phyloP scores from a whole-genome alignment of 2,329 filamentous ascomycete species.

The Shiraia sp. region DNA sequence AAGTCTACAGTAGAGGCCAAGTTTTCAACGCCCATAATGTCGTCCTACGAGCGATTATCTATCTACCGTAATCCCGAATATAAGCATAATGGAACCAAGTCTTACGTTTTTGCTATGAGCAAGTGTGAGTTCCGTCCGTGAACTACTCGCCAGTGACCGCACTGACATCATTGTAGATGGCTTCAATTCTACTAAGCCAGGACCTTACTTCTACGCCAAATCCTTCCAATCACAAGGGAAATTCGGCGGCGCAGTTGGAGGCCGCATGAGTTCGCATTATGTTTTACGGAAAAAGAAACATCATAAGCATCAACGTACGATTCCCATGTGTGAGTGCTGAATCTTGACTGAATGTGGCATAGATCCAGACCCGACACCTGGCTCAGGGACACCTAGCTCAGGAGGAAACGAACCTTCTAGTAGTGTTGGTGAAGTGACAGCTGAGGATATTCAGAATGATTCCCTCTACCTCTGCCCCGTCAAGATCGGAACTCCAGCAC shows the following conservation, averaged over 20 bases:
- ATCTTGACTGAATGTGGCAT: neutral
- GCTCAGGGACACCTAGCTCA: neutral
- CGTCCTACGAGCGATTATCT: conserved; percentile 7
- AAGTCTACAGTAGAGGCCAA: too few species aligned
- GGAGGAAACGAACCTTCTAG: neutral
- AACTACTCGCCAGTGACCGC: too few species aligned
- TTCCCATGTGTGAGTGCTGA: too few species aligned
- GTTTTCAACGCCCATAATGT: too few species aligned
- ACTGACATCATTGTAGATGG: neutral
- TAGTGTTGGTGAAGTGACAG: conserved; percentile 54
- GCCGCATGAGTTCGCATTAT: neutral
- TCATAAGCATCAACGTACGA: too few species aligned
- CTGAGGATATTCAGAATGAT: conserved; percentile 70
- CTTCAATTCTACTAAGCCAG: conserved; percentile 1
- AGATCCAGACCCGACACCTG: neutral
- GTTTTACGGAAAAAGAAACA: neutral
- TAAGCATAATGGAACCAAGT: conserved; percentile 8
- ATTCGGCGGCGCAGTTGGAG: neutral
- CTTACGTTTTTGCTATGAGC: conserved; percentile 8
- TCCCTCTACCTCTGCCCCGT: conserved; percentile 67
- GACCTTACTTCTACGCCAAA: neutral
- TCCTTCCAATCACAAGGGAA: neutral
- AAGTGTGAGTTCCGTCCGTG: conserved; percentile 2
- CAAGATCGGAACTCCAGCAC: conserved; percentile 65
- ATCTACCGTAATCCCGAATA: conserved; percentile 7